These are phyloP conservation scores for Canna indica DNA, from an alignment of 176 grass and related monocot genomes.

Conservation along the genomic window DNA sequence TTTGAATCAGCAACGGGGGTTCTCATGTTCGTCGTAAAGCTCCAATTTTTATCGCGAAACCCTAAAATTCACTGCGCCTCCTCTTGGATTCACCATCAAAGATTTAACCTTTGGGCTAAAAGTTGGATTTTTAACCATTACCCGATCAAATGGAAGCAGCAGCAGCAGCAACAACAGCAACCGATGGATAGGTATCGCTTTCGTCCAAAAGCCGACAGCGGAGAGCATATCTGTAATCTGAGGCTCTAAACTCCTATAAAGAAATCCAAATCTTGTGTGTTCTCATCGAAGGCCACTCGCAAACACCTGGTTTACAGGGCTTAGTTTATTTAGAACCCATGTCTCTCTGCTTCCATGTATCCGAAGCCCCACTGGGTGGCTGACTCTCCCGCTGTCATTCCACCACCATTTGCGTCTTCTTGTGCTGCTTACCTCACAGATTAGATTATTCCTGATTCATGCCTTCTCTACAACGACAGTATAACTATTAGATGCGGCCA, in stretches of 20 bases:
- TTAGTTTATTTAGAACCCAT: slow-evolving; percentile 4
- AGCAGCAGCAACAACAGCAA: background rate
- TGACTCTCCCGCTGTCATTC: no score
- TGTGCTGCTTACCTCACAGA: background rate
- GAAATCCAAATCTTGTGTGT: background rate
- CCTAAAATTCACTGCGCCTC: no score
- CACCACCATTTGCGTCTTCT: background rate
- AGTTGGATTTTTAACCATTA: background rate
- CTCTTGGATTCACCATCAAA: background rate
- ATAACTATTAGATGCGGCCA: background rate
- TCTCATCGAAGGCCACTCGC: background rate
- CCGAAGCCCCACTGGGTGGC: background rate
- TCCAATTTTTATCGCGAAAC: no score
- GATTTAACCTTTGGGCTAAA: background rate
- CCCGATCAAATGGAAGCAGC: background rate
- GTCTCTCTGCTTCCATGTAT: background rate
- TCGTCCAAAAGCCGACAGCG: background rate
- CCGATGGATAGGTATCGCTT: background rate
- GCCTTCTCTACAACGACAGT: background rate
- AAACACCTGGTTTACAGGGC: background rate
- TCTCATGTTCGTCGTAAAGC: no score
- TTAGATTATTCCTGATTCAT: background rate
- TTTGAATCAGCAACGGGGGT: background rate
- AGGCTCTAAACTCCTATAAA: background rate
- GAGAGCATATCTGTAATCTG: background rate